Evolutionary conservation across 2,329 filamentous ascomycete species (phyloP), one percentile per base, ranked within the genome.

Genomic region (Septoria petroselini): DNA sequence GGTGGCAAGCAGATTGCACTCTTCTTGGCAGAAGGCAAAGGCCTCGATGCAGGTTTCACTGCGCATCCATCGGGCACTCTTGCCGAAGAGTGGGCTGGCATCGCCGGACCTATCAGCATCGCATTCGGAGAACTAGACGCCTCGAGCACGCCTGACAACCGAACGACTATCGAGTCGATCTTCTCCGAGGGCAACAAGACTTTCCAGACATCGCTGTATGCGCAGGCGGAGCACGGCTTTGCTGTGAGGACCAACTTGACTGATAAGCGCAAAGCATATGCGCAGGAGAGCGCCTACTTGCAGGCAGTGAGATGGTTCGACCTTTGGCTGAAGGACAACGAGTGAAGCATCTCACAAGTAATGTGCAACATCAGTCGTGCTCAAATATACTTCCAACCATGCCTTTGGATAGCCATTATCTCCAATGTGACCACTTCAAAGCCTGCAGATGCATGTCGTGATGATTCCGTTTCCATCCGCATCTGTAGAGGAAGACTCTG

Each of bases 1-100:
- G 86, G 86, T 30, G 85, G 77, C 48, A 87, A 86, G 79, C 90
- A 86, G 67, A 80, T 88, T 27, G 74, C 78, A 42, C 81, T 86
- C 25, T 82, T 83, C 71, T 76, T 79, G 5, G 71, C 71, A 18
- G 52, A 71, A 48, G 82, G 80, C 53, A 73, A 54, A 38, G 60
- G 60, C 7, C 56, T 88, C 58, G 72, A 84, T 41, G 84, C 78
- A 47, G 85, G 84, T 33, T 90, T 78, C 69, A 67, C 80, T 14
- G 86, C 85, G 1, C 86, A 90, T 68, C 86, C 86, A 0, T 85
- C 82, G 6, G 84, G 84, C 57, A 76, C 88, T 23, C 75, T 80
- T 4, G 73, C 81, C 53, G 79, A 81, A 2, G 85, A 89, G 69
- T 77, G 89, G 41, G 72, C 72, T 12, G 78, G 76, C 40, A 83